A percentile compares a stretch with the other conserved stretches of the same genome.
phyloP scores from a whole-genome alignment of 768 basidiomycete species.

The Multifurca ochricompacta region DNA sequence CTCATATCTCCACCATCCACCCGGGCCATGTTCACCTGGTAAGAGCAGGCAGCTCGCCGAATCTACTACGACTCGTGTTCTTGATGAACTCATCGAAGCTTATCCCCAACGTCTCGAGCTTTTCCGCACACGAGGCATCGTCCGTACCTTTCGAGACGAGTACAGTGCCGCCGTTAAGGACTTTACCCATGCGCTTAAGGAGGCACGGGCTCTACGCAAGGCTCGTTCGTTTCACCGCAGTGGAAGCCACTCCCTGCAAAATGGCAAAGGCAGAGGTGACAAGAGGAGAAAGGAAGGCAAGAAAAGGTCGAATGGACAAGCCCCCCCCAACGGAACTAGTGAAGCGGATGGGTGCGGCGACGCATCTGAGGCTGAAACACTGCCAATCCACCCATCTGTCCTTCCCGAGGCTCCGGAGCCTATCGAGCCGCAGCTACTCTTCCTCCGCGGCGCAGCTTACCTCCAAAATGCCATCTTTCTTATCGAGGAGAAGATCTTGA shows the following conservation, averaged over 20 bases:
- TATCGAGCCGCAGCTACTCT: slow-evolving; percentile 80
- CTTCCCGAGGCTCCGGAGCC: slow-evolving; percentile 78
- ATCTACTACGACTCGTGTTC: slow-evolving; percentile 66
- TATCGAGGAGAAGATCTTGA: slow-evolving; percentile 65
- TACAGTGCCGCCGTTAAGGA: slow-evolving; percentile 66
- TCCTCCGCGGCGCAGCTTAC: slow-evolving; percentile 77
- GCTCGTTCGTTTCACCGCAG: slow-evolving; percentile 48
- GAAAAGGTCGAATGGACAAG: slow-evolving; percentile 49
- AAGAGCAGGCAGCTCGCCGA: slow-evolving; percentile 69
- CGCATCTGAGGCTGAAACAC: slow-evolving; percentile 41
- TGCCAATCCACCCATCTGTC: slow-evolving; percentile 61
- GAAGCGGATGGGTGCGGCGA: slow-evolving; percentile 38
- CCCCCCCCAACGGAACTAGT: slow-evolving; percentile 61
- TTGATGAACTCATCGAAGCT: slow-evolving; percentile 70
- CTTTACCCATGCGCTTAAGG: slow-evolving; percentile 73
- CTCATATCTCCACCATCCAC: slow-evolving; percentile 3
- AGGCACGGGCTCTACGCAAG: slow-evolving; percentile 65
- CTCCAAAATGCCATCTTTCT: slow-evolving; percentile 70
- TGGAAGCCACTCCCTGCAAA: slow-evolving; percentile 32
- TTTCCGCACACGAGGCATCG: slow-evolving; percentile 83
- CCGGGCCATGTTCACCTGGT: slow-evolving; percentile 17
- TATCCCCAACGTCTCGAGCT: slow-evolving; percentile 78
- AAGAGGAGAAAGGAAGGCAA: slow-evolving; percentile 40
- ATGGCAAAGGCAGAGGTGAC: slow-evolving; percentile 44
- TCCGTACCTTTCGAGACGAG: slow-evolving; percentile 80